Conservation (phyloP, 2,329 filamentous ascomycete genomes). For the Phialophora expanda region DNA sequence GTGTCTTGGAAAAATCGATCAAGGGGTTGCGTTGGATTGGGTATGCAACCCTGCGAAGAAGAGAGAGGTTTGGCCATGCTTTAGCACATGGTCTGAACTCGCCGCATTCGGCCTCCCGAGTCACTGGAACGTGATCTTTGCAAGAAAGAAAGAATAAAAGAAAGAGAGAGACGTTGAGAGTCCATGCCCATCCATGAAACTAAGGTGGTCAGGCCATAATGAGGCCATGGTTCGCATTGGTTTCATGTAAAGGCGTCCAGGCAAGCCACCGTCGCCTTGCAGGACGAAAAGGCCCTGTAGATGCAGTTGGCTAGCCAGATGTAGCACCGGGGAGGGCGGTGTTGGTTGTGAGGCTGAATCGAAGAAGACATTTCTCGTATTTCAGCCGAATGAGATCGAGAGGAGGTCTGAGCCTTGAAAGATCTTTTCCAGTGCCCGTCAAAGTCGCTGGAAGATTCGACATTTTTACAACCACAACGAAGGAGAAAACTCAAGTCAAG, state of each 20-base stretch:
- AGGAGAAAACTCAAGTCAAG: background rate
- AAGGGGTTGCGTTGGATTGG: background rate
- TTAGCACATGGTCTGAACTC: background rate
- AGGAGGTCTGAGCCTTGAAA: background rate
- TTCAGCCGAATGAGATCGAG: background rate
- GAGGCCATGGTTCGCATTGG: slow-evolving; percentile 1
- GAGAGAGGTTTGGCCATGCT: background rate
- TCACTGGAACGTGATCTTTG: background rate
- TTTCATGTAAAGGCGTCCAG: background rate
- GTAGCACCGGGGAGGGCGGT: background rate
- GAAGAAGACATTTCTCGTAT: background rate
- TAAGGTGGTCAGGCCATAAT: background rate
- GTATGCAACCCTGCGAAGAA: background rate
- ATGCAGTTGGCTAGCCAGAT: background rate
- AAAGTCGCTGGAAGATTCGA: background rate
- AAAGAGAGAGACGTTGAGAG: background rate
- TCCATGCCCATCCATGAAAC: background rate
- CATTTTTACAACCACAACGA: background rate
- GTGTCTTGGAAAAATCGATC: background rate
- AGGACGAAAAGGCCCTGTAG: background rate
- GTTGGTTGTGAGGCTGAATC: background rate
- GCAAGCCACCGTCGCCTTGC: background rate
- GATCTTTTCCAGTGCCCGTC: background rate
- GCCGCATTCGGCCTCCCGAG: background rate
- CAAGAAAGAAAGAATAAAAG: background rate